Percentiles rank a stretch among this genome's conserved stretches.
These are phyloP conservation scores for Fusarium nematophilum DNA, from an alignment of 2,329 filamentous ascomycete species.

Conservation along the genomic window DNA sequence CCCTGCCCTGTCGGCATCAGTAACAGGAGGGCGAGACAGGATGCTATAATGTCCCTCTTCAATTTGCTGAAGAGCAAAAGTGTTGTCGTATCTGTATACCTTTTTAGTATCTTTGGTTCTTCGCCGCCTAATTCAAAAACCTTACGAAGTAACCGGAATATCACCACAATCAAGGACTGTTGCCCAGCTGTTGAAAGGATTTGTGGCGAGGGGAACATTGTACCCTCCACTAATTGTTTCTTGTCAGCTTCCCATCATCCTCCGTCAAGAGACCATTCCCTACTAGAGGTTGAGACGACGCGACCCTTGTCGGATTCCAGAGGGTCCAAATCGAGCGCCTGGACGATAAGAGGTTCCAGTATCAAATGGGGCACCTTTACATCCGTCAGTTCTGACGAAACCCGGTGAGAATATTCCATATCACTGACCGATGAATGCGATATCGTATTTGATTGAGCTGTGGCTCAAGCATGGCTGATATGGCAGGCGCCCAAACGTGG, in stretches of 20 bases:
- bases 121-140: fast-evolving
- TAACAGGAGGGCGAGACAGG: conserved; percentile 76
- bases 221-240: conserved; percentile 76
- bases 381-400: conserved; percentile 1
- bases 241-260: not conserved
- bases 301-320: conserved; percentile 87
- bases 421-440: conserved; percentile 79
- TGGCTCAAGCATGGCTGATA: conserved; percentile 82
- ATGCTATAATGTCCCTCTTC: conserved; percentile 85
- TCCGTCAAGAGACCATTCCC: conserved; percentile 47
- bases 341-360: conserved; percentile 88
- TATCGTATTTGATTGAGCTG: conserved; percentile 79
- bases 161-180: conserved; percentile 86
- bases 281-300: conserved; percentile 89
- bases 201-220: conserved; percentile 82
- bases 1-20: conserved; percentile 73
- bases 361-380: conserved; percentile 82
- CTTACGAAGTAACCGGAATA: conserved; percentile 85
- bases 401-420: conserved; percentile 16
- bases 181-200: conserved; percentile 85
- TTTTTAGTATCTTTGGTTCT: not conserved
- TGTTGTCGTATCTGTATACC: conserved; percentile 77
- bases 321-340: conserved; percentile 85
- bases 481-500: conserved; percentile 82
- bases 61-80: conserved; percentile 84